Percentiles rank a stretch among this genome's conserved stretches.
Conservation (phyloP, 2,329 filamentous ascomycete genomes). For the Aspergillus tamarii region DNA sequence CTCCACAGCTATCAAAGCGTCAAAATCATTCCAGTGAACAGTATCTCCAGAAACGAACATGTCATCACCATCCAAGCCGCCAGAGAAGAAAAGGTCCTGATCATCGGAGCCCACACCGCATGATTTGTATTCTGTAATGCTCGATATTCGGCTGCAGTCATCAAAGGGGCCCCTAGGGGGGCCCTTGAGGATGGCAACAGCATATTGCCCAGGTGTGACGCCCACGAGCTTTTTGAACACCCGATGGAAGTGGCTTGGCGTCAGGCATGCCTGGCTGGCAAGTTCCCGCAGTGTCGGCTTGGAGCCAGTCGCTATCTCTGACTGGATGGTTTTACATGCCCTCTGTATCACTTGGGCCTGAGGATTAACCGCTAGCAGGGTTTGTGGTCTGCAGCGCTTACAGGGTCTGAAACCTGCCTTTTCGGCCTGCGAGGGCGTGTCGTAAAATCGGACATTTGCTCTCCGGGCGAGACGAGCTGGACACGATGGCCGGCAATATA, state of each 20-base stretch:
- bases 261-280: slow-evolving; percentile 52
- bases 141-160: background rate
- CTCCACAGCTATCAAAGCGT: slow-evolving; percentile 37
- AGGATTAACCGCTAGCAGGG: slow-evolving; percentile 32
- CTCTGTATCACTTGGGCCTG: slow-evolving; percentile 35
- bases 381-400: slow-evolving; percentile 58
- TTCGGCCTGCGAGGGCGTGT: slow-evolving; percentile 51
- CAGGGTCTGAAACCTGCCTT: slow-evolving; percentile 57
- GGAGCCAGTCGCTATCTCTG: slow-evolving; percentile 27
- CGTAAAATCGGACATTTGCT: slow-evolving; percentile 60
- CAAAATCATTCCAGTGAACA: slow-evolving; percentile 41
- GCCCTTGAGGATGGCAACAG: slow-evolving; percentile 12
- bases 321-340: slow-evolving; percentile 37
- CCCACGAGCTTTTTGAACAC: slow-evolving; percentile 58
- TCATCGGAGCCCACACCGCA: background rate
- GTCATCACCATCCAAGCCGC: background rate
- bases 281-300: slow-evolving; percentile 49
- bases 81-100: background rate
- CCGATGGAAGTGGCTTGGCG: slow-evolving; percentile 58
- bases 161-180: background rate
- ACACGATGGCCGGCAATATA: slow-evolving; percentile 61
- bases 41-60: background rate
- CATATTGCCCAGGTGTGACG: slow-evolving; percentile 52
- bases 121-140: background rate
- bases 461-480: slow-evolving; percentile 60